Conservation (phyloP, 441 rosid genomes). For the Metrosideros polymorpha region DNA sequence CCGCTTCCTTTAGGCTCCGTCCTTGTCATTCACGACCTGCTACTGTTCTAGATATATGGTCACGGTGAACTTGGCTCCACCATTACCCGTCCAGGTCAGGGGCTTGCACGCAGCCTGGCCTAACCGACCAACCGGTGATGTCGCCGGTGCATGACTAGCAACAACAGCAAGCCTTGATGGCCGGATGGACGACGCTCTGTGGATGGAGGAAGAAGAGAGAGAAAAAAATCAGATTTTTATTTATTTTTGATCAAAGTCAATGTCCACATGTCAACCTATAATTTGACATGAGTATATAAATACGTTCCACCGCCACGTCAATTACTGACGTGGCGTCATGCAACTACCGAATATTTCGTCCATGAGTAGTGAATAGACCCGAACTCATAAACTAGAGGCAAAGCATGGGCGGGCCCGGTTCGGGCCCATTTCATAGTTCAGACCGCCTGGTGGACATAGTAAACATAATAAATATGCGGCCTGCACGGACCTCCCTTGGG, state of each 20-base stretch:
- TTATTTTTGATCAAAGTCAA: too few relatives aligned
- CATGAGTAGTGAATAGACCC: not conserved
- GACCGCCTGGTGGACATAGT: not conserved
- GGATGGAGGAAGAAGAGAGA: not conserved
- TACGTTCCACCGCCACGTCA: not conserved
- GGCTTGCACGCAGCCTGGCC: not conserved
- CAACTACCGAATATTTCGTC: not conserved
- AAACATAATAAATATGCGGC: not conserved
- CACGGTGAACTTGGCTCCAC: too few relatives aligned
- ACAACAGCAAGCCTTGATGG: not conserved
- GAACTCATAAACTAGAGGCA: not conserved
- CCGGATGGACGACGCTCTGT: not conserved
- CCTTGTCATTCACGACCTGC: not conserved
- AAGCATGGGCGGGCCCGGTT: not conserved
- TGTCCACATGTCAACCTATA: not conserved
- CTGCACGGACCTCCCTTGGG: accelerated
- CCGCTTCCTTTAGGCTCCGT: not conserved
- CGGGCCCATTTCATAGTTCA: too few relatives aligned
- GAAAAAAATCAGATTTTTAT: not conserved
- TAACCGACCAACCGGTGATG: not conserved
- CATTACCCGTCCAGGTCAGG: not conserved
- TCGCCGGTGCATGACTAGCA: not conserved
- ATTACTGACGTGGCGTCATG: accelerated
- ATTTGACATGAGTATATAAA: not conserved
- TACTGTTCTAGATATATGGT: not conserved